Percentiles rank a stretch among this genome's conserved stretches.
phyloP scores from a whole-genome alignment of 2,329 filamentous ascomycete genomes.

The Scortechinia acanthostroma region DNA sequence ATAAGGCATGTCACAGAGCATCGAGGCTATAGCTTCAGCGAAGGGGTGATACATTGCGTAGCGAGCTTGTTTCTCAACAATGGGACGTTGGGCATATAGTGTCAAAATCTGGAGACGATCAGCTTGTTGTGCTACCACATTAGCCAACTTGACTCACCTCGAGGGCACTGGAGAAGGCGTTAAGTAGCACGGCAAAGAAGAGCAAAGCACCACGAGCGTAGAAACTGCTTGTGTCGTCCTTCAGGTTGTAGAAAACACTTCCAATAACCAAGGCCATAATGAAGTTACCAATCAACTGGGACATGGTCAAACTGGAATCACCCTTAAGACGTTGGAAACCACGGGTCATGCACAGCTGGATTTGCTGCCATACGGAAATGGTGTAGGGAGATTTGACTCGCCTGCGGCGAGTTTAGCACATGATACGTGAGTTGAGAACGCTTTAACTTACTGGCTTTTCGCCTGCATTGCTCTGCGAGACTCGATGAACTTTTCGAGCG shows the following conservation, averaged over 20 bases:
- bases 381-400: constrained; percentile 37
- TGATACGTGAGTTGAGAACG: too few species aligned
- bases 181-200: constrained; percentile 45
- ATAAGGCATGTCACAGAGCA: constrained; percentile 32
- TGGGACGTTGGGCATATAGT: constrained; percentile 22
- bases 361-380: constrained; percentile 35
- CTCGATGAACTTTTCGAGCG: constrained; percentile 13
- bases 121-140: not conserved
- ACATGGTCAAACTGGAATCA: constrained; percentile 27
- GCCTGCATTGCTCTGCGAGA: constrained; percentile 14
- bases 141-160: constrained; percentile 9
- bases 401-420: not conserved
- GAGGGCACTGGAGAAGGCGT: constrained; percentile 31
- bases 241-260: constrained; percentile 38
- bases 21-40: constrained; percentile 15
- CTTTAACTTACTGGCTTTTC: constrained; percentile 15
- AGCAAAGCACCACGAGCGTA: constrained; percentile 35
- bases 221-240: constrained; percentile 31
- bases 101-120: constrained; percentile 9
- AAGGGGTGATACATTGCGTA: constrained; percentile 28
- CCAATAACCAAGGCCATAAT: constrained; percentile 41
- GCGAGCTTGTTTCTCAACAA: constrained; percentile 28
- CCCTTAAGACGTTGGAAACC: constrained; percentile 27
- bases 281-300: constrained; percentile 31
- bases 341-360: constrained; percentile 30